These are phyloP conservation scores for Colletotrichum gigasporum DNA, from an alignment of 2,329 filamentous ascomycete species.

Conservation along the genomic window DNA sequence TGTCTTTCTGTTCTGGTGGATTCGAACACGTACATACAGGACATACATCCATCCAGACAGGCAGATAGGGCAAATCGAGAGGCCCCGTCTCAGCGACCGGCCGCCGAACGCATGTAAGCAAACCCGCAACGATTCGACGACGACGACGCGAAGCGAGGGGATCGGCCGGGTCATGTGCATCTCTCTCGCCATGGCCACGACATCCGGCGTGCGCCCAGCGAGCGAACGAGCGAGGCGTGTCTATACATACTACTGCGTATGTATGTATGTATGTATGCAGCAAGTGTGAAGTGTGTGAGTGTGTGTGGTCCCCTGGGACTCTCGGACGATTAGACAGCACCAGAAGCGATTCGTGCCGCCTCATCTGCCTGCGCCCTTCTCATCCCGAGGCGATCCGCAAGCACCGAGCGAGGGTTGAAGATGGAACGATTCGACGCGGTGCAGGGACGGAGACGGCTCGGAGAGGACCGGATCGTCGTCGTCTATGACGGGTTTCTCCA, in stretches of 20 bases:
- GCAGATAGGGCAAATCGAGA: too few relatives aligned
- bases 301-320: too few relatives aligned
- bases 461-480: not conserved
- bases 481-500: not conserved
- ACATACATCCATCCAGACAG: not conserved
- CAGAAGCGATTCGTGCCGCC: too few relatives aligned
- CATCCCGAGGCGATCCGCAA: too few relatives aligned
- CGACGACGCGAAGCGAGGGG: not conserved
- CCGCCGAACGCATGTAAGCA: conserved; percentile 7
- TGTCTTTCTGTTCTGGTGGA: not conserved
- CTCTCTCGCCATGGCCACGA: conserved; percentile 1
- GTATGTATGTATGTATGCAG: too few relatives aligned
- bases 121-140: not conserved
- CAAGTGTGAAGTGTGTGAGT: too few relatives aligned
- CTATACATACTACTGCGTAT: too few relatives aligned
- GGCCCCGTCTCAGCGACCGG: not conserved
- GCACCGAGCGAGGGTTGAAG: too few relatives aligned
- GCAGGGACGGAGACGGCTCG: not conserved
- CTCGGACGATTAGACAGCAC: too few relatives aligned
- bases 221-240: not conserved
- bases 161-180: conserved; percentile 13
- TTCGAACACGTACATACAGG: not conserved
- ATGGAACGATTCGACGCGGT: too few relatives aligned
- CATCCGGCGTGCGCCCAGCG: not conserved
- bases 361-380: too few relatives aligned